Evolutionary conservation across 225 moss, liverwort and hornwort species (phyloP), one percentile per base, ranked within the genome.

Genomic region (Anthoceros angustus): DNA sequence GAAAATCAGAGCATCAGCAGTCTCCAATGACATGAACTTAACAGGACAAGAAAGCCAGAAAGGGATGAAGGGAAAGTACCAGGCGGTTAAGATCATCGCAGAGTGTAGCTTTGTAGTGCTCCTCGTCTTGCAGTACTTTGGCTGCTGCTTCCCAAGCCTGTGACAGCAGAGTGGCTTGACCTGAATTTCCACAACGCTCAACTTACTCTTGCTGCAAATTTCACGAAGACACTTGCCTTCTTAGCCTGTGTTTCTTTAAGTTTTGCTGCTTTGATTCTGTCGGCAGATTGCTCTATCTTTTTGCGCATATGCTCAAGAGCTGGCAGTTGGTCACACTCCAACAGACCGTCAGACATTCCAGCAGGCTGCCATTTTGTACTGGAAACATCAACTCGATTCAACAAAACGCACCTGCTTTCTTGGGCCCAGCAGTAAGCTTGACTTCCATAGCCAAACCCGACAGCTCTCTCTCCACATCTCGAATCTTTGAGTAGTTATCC

Each of bases 261-360:
- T 74, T 88, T 98, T 42, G 91, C 83, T 74, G 82, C 79, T 72
- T 92, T 89, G 63, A 98, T 86, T 83, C 89, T 98, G 68, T 92
- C 95, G 25, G 95, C 85, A n/a, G 92, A 79, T 9, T 72, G 72
- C 75, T 98, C 95, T 39, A 98, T 92, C 73, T 86, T 82, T 77
- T 98, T 98, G 66, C 95, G 85, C 67, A 98, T 88, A 62, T 98
- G 91, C 81, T 98, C 95, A 62, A 98, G 95, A 77, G 92, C 95
- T 98, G 87, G 70, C 70, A 63, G 71, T 62, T 72, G 42, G 55
- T 41, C 66, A 39, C 24, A 11, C 41, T 62, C 24, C 68, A 75
- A 0, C 55, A 55, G 45, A 11, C 45, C 18, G 18, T 20, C n/a
- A 55, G n/a, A 32, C 32, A 32, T 55, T 42, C 73, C 39, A 69